phyloP scores from a whole-genome alignment of 441 rosid genomes.

The Francoa sonchifolia region DNA sequence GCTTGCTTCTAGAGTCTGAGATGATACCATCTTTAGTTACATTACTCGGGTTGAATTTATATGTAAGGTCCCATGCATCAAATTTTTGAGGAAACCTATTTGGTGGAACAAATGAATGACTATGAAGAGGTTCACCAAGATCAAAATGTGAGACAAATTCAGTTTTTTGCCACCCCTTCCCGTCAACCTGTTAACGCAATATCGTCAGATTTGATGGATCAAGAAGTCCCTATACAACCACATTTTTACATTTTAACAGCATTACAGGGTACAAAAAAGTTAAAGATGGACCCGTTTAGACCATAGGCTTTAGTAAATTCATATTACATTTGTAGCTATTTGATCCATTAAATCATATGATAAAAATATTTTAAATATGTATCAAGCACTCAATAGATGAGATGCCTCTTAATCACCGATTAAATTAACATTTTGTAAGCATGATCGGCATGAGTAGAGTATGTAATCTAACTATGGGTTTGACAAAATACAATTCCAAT shows the following conservation, averaged over 20 bases:
- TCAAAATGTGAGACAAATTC: conserved; percentile 13
- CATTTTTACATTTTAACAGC: not conserved
- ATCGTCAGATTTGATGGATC: conserved; percentile 11
- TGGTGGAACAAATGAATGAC: conserved; percentile 9
- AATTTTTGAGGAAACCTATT: conserved; percentile 2
- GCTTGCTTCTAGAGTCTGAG: conserved; percentile 15
- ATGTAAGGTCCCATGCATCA: conserved; percentile 1
- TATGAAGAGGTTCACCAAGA: conserved; percentile 9
- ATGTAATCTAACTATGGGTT: too few species aligned
- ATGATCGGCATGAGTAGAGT: too few species aligned
- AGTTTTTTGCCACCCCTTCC: conserved; percentile 12
- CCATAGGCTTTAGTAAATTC: too few species aligned
- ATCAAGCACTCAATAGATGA: too few species aligned
- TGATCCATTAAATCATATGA: too few species aligned
- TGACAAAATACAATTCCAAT: too few species aligned
- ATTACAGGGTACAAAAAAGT: too few species aligned
- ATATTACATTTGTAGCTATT: too few species aligned
- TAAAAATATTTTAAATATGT: too few species aligned
- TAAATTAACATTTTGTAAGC: too few species aligned
- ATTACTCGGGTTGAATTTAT: conserved; percentile 12
- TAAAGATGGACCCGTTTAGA: too few species aligned
- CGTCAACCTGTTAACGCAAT: conserved; percentile 23
- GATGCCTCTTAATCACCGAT: too few species aligned
- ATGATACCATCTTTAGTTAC: conserved; percentile 6
- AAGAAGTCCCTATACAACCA: conserved; percentile 4